phyloP scores from a whole-genome alignment of 176 grass and related monocot genomes.

The Bromus sterilis region DNA sequence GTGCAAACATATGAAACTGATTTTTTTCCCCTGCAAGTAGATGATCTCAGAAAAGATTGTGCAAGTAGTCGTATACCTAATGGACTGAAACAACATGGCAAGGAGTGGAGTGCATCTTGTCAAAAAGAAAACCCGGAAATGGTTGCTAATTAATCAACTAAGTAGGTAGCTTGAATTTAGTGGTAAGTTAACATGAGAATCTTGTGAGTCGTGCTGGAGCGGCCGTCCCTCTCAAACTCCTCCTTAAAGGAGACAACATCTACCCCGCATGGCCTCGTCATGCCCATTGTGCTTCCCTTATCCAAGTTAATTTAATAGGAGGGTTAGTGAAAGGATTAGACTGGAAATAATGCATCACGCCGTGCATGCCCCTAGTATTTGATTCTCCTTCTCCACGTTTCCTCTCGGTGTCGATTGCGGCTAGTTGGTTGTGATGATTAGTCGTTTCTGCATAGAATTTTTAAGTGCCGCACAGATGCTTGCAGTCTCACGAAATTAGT shows the following conservation, averaged over 20 bases:
- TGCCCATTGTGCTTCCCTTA: slow-evolving; percentile 14
- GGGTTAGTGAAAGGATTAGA: slow-evolving; percentile 22
- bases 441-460: not conserved
- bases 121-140: not conserved
- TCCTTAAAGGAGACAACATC: slow-evolving; percentile 61
- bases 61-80: not conserved
- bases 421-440: not conserved
- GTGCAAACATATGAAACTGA: not conserved
- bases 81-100: slow-evolving; percentile 13
- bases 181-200: slow-evolving; percentile 27
- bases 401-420: slow-evolving; percentile 22
- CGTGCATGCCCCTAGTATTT: slow-evolving; percentile 27
- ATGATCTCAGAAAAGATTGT: not conserved
- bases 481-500: not conserved
- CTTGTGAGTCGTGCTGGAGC: slow-evolving; percentile 21
- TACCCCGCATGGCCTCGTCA: slow-evolving; percentile 5
- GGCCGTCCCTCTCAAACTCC: slow-evolving; percentile 42
- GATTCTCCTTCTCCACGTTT: not conserved
- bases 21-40: too few species aligned
- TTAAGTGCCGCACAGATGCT: not conserved
- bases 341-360: slow-evolving; percentile 52
- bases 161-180: not conserved
- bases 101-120: slow-evolving; percentile 38
- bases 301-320: not conserved
- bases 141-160: not conserved